Evolutionary conservation across 2,329 filamentous ascomycete genomes (phyloP).

Genomic region (Colletotrichum falcatum): DNA sequence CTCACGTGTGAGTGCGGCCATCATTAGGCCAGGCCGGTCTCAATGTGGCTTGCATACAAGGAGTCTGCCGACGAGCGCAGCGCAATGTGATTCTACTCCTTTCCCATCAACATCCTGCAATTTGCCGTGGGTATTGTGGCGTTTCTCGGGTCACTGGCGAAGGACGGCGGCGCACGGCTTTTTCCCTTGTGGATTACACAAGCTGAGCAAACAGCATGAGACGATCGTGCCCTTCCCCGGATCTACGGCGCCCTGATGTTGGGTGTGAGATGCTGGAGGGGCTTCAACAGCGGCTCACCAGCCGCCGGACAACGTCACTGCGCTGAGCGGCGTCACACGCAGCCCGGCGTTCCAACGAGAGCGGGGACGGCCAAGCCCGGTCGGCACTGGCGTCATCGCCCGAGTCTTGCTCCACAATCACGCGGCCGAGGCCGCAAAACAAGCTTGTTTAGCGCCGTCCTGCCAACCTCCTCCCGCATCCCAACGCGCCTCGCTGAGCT

Average conservation of each 20-base stretch:
- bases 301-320: background rate
- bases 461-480: constrained; percentile 28
- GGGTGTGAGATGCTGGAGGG: background rate
- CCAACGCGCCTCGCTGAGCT: background rate
- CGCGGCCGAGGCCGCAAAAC: constrained; percentile 36
- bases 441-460: constrained; percentile 39
- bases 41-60: background rate
- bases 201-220: background rate
- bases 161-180: constrained; percentile 16
- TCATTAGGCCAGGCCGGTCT: constrained; percentile 11
- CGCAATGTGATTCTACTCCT: background rate
- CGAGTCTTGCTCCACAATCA: constrained; percentile 19
- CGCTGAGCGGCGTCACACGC: background rate
- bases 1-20: background rate
- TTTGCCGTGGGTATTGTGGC: background rate
- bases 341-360: background rate
- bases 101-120: background rate
- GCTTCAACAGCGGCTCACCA: background rate
- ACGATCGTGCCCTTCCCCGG: background rate
- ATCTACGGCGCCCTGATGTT: background rate
- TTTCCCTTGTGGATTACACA: constrained; percentile 15
- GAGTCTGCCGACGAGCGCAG: background rate
- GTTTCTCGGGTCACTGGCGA: background rate
- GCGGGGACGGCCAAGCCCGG: constrained; percentile 23
- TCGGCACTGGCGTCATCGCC: constrained; percentile 13